Evolutionary conservation across 2,329 filamentous ascomycete genomes (phyloP).

Genomic region (Tolypocladium nubicola): DNA sequence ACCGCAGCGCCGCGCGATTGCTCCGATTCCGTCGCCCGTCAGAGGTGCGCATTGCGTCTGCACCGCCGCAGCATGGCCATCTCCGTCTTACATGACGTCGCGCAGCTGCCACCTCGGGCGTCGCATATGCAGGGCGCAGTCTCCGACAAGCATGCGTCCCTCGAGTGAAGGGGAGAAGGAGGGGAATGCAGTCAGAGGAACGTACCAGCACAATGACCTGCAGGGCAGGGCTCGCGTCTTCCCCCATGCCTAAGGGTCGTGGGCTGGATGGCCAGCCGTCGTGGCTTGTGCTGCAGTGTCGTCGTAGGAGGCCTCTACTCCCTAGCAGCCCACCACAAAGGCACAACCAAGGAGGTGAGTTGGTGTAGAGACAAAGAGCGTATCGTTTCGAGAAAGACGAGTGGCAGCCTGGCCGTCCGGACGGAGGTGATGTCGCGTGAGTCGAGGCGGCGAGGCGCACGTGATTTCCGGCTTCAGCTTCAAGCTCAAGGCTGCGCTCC

Average conservation of each 20-base stretch:
- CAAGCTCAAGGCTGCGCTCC: neutral
- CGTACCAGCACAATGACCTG: conserved; percentile 69
- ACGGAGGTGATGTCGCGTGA: neutral
- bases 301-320: neutral
- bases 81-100: neutral
- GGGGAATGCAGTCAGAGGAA: conserved; percentile 10
- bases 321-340: neutral
- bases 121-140: neutral
- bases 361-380: neutral
- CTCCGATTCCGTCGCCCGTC: neutral
- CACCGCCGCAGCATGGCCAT: neutral
- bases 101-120: neutral
- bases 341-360: neutral
- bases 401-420: neutral
- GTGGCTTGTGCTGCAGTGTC: neutral
- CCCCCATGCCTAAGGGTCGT: conserved; percentile 10
- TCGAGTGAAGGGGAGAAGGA: too few species aligned
- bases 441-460: neutral
- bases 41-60: neutral
- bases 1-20: neutral
- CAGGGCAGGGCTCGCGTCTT: conserved; percentile 37
- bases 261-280: neutral
- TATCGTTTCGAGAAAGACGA: too few species aligned
- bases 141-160: neutral
- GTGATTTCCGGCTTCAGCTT: neutral